Conservation (phyloP, 2,329 filamentous ascomycete genomes). For the Lachnum nothofagi region DNA sequence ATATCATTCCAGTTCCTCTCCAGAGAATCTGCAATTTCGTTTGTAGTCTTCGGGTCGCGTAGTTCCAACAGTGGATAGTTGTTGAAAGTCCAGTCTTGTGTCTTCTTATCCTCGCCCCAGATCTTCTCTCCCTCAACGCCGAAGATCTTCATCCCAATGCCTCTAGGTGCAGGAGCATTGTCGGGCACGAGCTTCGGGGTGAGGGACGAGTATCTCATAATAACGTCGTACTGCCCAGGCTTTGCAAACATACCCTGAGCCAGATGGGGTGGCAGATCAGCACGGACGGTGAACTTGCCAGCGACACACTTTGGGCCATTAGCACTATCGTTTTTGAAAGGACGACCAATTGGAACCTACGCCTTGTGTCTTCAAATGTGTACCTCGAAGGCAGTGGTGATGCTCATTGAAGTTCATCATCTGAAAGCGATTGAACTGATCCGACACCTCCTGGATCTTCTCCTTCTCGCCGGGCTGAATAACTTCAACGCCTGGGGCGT, state of each 20-base stretch:
- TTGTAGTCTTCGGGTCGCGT: slow-evolving; percentile 16
- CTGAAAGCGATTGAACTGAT: slow-evolving; percentile 19
- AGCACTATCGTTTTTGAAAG: background rate
- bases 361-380: slow-evolving; percentile 17
- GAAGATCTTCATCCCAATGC: slow-evolving; percentile 19
- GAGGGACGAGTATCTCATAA: slow-evolving; percentile 18
- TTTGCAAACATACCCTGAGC: slow-evolving; percentile 21
- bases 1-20: slow-evolving; percentile 19
- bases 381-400: slow-evolving; percentile 17
- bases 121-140: slow-evolving; percentile 17
- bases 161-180: slow-evolving; percentile 16
- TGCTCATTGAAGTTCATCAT: slow-evolving; percentile 22
- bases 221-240: slow-evolving; percentile 14
- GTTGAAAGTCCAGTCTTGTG: slow-evolving; percentile 19
- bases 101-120: slow-evolving; percentile 20
- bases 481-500: slow-evolving; percentile 14
- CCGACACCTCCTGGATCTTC: slow-evolving; percentile 16
- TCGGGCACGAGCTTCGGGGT: slow-evolving; percentile 18
- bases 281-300: slow-evolving; percentile 17
- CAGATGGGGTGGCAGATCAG: slow-evolving; percentile 15
- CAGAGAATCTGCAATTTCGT: slow-evolving; percentile 17
- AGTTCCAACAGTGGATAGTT: slow-evolving; percentile 17
- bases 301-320: slow-evolving; percentile 12
- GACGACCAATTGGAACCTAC: slow-evolving; percentile 7
- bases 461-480: slow-evolving; percentile 17